Conservation (phyloP, 2,329 filamentous ascomycete genomes). For the Dothistroma pini region DNA sequence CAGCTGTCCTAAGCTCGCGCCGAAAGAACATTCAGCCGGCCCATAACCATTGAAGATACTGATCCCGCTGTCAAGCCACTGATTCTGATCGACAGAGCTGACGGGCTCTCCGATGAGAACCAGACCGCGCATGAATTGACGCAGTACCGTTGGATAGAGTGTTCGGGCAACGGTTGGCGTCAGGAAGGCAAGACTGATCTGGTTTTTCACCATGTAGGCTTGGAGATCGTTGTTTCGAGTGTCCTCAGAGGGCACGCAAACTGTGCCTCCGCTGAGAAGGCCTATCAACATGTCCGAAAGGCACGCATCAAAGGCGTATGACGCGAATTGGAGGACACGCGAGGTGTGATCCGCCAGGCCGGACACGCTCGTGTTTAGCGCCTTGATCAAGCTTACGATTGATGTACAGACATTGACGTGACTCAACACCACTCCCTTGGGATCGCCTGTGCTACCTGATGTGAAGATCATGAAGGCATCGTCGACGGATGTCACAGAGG, state of each 20-base stretch:
- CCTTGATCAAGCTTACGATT: background rate
- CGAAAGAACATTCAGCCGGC: background rate
- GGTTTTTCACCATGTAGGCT: background rate
- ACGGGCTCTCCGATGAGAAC: conserved; percentile 1
- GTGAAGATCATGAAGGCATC: conserved; percentile 22
- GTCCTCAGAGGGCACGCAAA: conserved; percentile 2
- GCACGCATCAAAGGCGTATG: conserved; percentile 22
- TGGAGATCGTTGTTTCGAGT: conserved; percentile 12
- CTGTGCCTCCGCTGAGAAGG: conserved; percentile 13
- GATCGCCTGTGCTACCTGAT: conserved; percentile 4
- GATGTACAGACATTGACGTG: background rate
- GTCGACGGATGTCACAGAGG: too few relatives aligned
- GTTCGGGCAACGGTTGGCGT: background rate
- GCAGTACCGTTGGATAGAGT: background rate
- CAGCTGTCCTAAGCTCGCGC: conserved; percentile 29
- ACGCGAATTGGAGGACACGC: conserved; percentile 20
- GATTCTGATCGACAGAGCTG: background rate
- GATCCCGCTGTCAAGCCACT: background rate
- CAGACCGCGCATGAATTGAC: background rate
- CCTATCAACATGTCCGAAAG: conserved; percentile 3
- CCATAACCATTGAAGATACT: background rate
- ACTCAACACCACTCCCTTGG: background rate
- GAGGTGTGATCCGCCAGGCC: conserved; percentile 1
- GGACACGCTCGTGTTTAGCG: background rate
- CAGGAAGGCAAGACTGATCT: background rate